Base-by-base conservation (phyloP, 1,284 basidiomycete genomes). In the Moniliophthora roreri region DNA sequence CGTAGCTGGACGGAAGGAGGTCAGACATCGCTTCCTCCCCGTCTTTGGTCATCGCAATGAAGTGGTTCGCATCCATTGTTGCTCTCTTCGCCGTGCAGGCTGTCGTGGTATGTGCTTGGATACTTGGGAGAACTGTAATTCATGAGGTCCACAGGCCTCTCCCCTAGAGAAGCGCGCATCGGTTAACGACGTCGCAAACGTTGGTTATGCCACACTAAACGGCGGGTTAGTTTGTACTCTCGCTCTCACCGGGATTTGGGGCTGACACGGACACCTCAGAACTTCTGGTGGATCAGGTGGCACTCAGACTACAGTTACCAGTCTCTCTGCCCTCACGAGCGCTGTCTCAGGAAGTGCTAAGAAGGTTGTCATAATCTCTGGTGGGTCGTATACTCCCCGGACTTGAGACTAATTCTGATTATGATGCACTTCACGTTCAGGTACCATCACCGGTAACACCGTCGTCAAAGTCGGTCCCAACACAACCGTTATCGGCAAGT, bases 311-410 rank as follows among this genome's bases (percentile, higher is more conserved):
- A 77, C 72, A 11, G 78, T 80, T 28, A 68, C 71, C 28, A 70
- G 71, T 23, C 69, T 78, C 34, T 67, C 63, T 40, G 76, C 66
- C 1, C 64, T 80, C 15, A 77, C 72, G 15, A 53, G 67, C 20
- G 78, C 77, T 39, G 74, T 78, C 9, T 51, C 67, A 15, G 75
- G 77, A 16, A 62, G 62, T 58, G 64, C 66, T 16, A 71, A 73
- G 54, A 79, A 77, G 62, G 69, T 78, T 51, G 76, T 79, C 52
- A 66, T 78, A 51, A 70, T 79, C 53, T 69, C 67, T 37, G 74
- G 76, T 69, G 47, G 20, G 60, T 8, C 11, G 28, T 11, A 6
- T 15, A 48, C 26, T 15, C 37, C 32, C 28, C 11, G 28, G 28
- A 11, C 28, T 28, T 7, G 26, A 10, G 23, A 24, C 28, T 24